Conservation (phyloP, 2,329 filamentous ascomycete species). For the Pseudogymnoascus sp. region DNA sequence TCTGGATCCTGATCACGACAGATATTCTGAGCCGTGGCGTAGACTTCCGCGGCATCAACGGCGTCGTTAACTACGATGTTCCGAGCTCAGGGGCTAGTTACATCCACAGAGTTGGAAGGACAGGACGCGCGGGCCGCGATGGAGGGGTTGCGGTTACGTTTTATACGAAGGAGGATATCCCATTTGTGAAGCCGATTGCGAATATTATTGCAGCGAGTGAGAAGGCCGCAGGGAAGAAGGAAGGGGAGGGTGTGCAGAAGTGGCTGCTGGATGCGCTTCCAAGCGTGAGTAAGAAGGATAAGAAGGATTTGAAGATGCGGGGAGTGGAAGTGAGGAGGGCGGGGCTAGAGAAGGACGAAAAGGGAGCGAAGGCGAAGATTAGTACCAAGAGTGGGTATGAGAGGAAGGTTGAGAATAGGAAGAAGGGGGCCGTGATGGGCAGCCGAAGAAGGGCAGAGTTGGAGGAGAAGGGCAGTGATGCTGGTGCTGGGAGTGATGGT, state of each 20-base stretch:
- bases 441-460: conserved; percentile 41
- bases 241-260: conserved; percentile 56
- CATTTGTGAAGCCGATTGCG: conserved; percentile 80
- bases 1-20: conserved; percentile 95
- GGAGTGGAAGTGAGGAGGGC: conserved; percentile 66
- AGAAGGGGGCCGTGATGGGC: conserved; percentile 50
- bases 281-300: conserved; percentile 71
- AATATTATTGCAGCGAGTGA: conserved; percentile 85
- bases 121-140: conserved; percentile 76
- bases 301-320: conserved; percentile 69
- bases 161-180: conserved; percentile 91
- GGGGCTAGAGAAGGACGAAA: conserved; percentile 28
- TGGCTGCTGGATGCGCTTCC: conserved; percentile 88
- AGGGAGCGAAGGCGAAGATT: conserved; percentile 46
- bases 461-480: conserved; percentile 30
- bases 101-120: conserved; percentile 86
- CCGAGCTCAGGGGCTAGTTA: conserved; percentile 85
- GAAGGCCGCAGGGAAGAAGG: conserved; percentile 51
- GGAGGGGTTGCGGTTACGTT: conserved; percentile 88
- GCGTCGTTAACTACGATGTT: conserved; percentile 95
- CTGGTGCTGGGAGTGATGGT: conserved; percentile 18
- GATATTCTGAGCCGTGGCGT: conserved; percentile 87
- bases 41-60: conserved; percentile 90
- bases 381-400: conserved; percentile 76
- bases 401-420: conserved; percentile 58